phyloP scores from a whole-genome alignment of 1,284 basidiomycete species.

The Leucoagaricus sp. region DNA sequence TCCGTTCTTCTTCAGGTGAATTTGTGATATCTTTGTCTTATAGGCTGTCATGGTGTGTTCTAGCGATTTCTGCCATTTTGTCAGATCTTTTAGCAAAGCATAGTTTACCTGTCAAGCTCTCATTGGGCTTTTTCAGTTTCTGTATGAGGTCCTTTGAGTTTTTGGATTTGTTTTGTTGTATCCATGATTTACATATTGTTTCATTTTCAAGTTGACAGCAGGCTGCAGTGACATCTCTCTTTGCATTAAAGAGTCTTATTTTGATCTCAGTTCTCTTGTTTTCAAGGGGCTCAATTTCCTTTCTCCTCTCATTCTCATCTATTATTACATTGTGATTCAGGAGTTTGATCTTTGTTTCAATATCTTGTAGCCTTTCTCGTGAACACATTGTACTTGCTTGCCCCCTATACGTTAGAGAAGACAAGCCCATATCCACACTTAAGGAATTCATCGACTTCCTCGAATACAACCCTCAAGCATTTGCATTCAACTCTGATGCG shows the following conservation, averaged over 20 bases:
- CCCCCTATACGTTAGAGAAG: too few species aligned
- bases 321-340: not conserved
- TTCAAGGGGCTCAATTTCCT: not conserved
- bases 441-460: too few species aligned
- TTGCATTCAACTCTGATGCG: too few species aligned
- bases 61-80: constrained; percentile 17
- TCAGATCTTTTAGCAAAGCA: constrained; percentile 6
- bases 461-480: too few species aligned
- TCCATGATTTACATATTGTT: constrained; percentile 33
- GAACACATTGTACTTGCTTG: too few species aligned
- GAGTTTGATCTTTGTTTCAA: not conserved
- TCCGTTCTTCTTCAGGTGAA: constrained; percentile 2
- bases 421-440: too few species aligned
- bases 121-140: constrained; percentile 19
- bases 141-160: constrained; percentile 27
- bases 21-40: constrained; percentile 13
- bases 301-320: not conserved
- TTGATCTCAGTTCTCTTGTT: constrained; percentile 13
- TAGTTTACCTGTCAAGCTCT: not conserved
- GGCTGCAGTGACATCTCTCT: constrained; percentile 13
- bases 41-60: constrained; percentile 14
- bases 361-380: too few species aligned
- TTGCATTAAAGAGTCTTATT: constrained; percentile 13
- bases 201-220: constrained; percentile 29
- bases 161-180: constrained; percentile 23